Evolutionary conservation across 164 flowering plant species (phyloP).

Genomic region (Litsea cubeba): DNA sequence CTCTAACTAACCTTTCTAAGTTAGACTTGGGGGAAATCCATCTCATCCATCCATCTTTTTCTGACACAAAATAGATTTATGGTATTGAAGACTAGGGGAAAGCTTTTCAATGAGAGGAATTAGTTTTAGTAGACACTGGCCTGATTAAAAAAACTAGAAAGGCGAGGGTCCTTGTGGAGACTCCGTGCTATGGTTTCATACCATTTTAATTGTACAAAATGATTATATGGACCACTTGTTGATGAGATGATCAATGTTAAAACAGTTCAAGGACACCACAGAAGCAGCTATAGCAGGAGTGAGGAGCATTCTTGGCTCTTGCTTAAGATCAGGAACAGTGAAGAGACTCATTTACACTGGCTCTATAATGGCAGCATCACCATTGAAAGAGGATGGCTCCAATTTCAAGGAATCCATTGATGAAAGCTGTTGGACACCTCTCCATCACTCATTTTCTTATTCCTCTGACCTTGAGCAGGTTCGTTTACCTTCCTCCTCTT

Average conservation of each 20-base stretch:
- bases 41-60: too few species aligned
- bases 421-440: conserved; percentile 51
- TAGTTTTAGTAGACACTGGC: too few species aligned
- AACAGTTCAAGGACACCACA: conserved; percentile 27
- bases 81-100: too few species aligned
- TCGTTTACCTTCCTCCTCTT: background rate
- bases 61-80: too few species aligned
- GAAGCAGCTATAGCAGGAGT: conserved; percentile 40
- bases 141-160: too few species aligned
- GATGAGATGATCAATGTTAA: background rate
- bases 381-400: conserved; percentile 35
- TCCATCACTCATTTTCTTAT: conserved; percentile 18
- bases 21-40: too few species aligned
- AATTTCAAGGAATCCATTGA: conserved; percentile 31
- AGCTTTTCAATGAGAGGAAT: too few species aligned
- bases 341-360: conserved; percentile 46
- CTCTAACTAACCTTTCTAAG: too few species aligned
- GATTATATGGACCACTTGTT: too few species aligned
- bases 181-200: too few species aligned
- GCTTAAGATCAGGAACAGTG: conserved; percentile 41
- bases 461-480: conserved; percentile 14
- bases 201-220: too few species aligned
- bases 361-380: conserved; percentile 33
- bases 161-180: too few species aligned
- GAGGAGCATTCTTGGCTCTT: conserved; percentile 28